Evolutionary conservation across 345 rosid species (phyloP).

Genomic region (Eucalyptus sp.): DNA sequence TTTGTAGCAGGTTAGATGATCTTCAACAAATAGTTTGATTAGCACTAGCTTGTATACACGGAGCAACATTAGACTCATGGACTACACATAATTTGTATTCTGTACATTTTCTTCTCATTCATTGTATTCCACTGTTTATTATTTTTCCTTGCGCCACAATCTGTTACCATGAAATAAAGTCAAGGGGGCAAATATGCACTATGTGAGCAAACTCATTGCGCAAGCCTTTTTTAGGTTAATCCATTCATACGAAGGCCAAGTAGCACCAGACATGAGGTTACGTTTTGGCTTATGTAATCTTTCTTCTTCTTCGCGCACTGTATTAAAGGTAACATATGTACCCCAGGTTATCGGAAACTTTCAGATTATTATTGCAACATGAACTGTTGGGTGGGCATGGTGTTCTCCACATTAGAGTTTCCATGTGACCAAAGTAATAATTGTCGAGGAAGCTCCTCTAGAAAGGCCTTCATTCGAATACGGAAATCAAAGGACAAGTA

Average conservation of each 20-base stretch:
- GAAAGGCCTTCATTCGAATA: background rate
- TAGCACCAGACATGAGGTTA: background rate
- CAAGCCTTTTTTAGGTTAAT: background rate
- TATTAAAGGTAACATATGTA: background rate
- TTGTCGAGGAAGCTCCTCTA: background rate
- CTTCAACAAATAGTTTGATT: background rate
- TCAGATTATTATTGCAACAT: background rate
- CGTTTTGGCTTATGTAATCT: background rate
- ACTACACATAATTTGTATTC: background rate
- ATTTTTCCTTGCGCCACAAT: background rate
- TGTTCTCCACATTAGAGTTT: background rate
- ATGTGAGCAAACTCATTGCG: background rate
- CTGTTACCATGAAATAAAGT: background rate
- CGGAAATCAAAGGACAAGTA: background rate
- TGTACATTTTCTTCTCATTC: background rate
- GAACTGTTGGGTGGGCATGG: background rate
- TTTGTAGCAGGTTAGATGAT: background rate
- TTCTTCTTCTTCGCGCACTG: background rate
- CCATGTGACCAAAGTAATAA: background rate
- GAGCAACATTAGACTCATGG: background rate
- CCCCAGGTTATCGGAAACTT: background rate
- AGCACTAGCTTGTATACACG: background rate
- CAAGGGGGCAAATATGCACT: background rate
- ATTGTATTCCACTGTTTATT: background rate
- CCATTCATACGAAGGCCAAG: background rate